Percentiles rank a stretch among this genome's conserved stretches.
Conservation (phyloP, 1,284 basidiomycete species). For the Golubevia pallescens region DNA sequence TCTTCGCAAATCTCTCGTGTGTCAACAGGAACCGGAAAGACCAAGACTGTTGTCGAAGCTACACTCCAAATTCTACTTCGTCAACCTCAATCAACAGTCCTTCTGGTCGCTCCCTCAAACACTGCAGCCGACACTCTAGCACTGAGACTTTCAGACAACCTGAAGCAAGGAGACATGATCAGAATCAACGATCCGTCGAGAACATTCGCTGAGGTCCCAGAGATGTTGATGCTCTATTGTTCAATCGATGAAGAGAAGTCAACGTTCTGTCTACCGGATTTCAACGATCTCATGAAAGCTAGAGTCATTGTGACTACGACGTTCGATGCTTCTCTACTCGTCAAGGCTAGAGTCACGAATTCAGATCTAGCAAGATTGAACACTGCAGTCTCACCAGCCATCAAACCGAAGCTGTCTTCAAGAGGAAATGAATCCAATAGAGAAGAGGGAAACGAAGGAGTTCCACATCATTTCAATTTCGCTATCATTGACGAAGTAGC, state of each 20-base stretch:
- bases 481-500: conserved; percentile 66
- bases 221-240: conserved; percentile 11
- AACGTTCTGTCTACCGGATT: conserved; percentile 11
- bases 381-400: conserved; percentile 7
- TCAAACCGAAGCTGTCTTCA: conserved; percentile 24
- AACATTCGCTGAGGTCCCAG: conserved; percentile 65
- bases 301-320: conserved; percentile 62
- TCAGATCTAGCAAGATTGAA: conserved; percentile 48
- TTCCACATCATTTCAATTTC: conserved; percentile 64
- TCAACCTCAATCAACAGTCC: conserved; percentile 47
- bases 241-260: neutral
- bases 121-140: conserved; percentile 66
- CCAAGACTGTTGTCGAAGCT: conserved; percentile 63
- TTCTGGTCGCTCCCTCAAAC: conserved; percentile 65
- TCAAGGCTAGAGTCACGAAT: conserved; percentile 53
- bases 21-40: conserved; percentile 60
- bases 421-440: neutral
- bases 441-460: conserved; percentile 3
- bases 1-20: neutral
- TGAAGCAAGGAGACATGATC: conserved; percentile 36
- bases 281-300: conserved; percentile 45
- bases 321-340: conserved; percentile 62
- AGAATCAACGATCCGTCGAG: conserved; percentile 62
- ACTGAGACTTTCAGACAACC: conserved; percentile 37
- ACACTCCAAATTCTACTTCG: conserved; percentile 60